Evolutionary conservation across 139 green algal genomes (phyloP), one percentile per base, ranked within the genome.

Genomic region (Chlamydomonas incerta): DNA sequence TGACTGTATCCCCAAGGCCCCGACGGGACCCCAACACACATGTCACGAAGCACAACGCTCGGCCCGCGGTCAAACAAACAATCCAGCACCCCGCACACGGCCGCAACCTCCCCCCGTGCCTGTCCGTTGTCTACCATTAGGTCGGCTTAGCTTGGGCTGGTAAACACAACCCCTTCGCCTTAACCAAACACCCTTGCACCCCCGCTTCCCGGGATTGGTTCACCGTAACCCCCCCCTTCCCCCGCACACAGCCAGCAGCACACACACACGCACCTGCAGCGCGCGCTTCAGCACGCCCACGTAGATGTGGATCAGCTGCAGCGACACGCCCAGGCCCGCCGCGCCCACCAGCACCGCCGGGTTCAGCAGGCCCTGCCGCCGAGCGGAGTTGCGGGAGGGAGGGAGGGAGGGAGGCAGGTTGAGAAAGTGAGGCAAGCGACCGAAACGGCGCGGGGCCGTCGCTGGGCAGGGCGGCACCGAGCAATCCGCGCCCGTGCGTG

Each of bases 291-390:
- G 79, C 0, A 90, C 86, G 0, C 90, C 90, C 0, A 98, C 86
- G 86, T 99, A 99, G 70, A 99, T 98, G 90, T 99, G 97, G 35
- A 99, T 97, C 5, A 98, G 90, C 17, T 92, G 41, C 37, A 98
- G 85, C 18, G 95, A 95, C 4, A 92, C 68, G 2, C 94, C 96
- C 37, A 99, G 77, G 23, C 89, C 93, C 14, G 52, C 80, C 34
- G 74, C 31, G 28, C 50, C 66, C 46, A 76, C 50, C 26, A 87
- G 15, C 28, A 28, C 50, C 52, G 83, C 65, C 24, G 74, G 50
- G 24, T 76, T 87, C 20, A 89, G 52, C 9, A 63, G 17, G 3
- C 29, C 33, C 26, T 65, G 73, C 17, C 37, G 46, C 24, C 10
- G 15, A 46, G 3, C 20, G 68, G 35, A 20, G 18, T 18, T 31